These are phyloP conservation scores for Calonectria leucothoes DNA, from an alignment of 2,329 filamentous ascomycete genomes.

Conservation along the genomic window DNA sequence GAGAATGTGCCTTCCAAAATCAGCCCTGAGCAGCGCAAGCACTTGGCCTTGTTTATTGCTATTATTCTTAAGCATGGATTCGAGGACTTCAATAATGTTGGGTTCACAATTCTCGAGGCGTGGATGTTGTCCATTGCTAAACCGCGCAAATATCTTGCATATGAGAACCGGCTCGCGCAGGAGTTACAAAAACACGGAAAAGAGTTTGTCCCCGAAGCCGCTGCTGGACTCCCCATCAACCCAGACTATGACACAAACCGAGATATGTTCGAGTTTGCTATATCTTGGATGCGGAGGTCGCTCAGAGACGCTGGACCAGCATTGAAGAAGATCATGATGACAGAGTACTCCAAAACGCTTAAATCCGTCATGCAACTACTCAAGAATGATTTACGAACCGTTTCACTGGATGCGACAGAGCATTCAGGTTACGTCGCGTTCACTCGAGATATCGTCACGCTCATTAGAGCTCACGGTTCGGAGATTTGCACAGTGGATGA, in stretches of 20 bases:
- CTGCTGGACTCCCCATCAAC: constrained; percentile 48
- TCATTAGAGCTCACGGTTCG: constrained; percentile 65
- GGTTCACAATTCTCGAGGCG: constrained; percentile 60
- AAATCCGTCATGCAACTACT: constrained; percentile 65
- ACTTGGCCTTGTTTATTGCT: constrained; percentile 63
- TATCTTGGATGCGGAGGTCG: constrained; percentile 63
- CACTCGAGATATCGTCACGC: constrained; percentile 61
- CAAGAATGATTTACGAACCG: constrained; percentile 58
- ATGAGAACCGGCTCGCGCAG: constrained; percentile 63
- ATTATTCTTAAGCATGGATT: constrained; percentile 60
- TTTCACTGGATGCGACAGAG: constrained; percentile 50
- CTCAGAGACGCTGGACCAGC: constrained; percentile 53
- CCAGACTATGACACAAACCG: constrained; percentile 62
- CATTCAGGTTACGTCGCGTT: constrained; percentile 64
- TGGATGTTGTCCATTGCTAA: constrained; percentile 66
- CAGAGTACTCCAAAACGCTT: constrained; percentile 57
- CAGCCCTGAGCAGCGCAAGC: constrained; percentile 54
- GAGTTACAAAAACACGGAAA: constrained; percentile 56
- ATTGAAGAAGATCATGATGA: constrained; percentile 50
- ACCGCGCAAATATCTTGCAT: constrained; percentile 57
- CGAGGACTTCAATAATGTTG: constrained; percentile 59
- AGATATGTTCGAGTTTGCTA: constrained; percentile 60
- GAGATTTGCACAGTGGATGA: constrained; percentile 65
- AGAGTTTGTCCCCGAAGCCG: constrained; percentile 55
- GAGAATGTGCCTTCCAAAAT: constrained; percentile 54